Conservation (phyloP, 139 green algal genomes). For the Dunaliella primolecta region DNA sequence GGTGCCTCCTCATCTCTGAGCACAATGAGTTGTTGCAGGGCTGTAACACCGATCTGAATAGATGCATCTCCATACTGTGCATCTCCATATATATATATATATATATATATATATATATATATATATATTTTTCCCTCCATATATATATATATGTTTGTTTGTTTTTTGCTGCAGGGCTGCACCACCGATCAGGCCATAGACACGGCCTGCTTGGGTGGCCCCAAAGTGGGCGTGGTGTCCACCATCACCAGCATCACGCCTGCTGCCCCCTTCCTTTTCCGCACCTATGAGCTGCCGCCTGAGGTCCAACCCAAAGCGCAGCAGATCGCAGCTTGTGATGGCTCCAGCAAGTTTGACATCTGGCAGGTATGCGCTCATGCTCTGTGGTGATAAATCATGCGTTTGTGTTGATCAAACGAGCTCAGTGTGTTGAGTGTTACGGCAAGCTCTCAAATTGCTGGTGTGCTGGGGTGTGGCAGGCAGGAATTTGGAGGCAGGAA, state of each 20-base stretch:
- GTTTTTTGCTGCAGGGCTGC: conserved; percentile 30
- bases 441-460: no score
- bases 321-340: conserved; percentile 34
- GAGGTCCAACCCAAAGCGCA: conserved; percentile 20
- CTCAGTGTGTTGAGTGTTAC: no score
- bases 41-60: no score
- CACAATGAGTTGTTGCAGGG: no score
- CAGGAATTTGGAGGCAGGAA: no score
- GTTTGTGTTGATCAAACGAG: neutral
- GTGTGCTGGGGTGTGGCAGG: no score
- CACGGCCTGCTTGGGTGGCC: conserved; percentile 54
- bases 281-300: conserved; percentile 51
- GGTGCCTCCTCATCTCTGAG: no score
- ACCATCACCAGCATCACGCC: conserved; percentile 77
- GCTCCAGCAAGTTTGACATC: conserved; percentile 51
- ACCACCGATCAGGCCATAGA: conserved; percentile 60
- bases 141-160: neutral
- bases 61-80: no score
- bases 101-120: neutral
- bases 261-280: conserved; percentile 83
- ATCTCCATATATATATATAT: neutral
- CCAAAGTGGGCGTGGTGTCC: conserved; percentile 77
- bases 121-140: neutral
- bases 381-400: no score
- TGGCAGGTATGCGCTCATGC: conserved; percentile 12